These are phyloP conservation scores for Fusarium veterinarium DNA, from an alignment of 2,329 filamentous ascomycete genomes.

Conservation along the genomic window DNA sequence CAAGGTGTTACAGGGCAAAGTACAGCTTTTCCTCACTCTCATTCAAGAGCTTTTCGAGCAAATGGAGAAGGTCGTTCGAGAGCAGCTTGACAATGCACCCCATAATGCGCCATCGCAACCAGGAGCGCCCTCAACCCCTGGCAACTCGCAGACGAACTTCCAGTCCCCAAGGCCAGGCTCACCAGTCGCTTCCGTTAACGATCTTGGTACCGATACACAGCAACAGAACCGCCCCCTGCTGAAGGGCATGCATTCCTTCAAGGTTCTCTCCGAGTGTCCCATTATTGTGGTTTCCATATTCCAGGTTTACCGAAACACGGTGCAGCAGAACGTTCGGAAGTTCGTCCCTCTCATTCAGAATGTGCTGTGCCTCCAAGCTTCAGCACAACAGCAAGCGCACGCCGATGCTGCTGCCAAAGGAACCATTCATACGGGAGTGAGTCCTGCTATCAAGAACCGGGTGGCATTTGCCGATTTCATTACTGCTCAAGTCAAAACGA, in stretches of 20 bases:
- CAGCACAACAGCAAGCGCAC: conserved; percentile 92
- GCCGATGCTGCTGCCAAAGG: conserved; percentile 82
- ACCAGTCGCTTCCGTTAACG: conserved; percentile 83
- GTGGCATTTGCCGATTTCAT: conserved; percentile 97
- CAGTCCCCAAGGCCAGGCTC: conserved; percentile 92
- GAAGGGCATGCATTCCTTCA: conserved; percentile 99
- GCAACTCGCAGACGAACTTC: conserved; percentile 75
- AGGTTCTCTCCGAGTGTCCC: conserved; percentile 95
- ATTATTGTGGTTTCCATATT: conserved; percentile 99
- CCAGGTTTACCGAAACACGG: conserved; percentile 86
- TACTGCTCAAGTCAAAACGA: conserved; percentile 97
- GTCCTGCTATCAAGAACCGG: conserved; percentile 91
- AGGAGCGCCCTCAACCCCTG: conserved; percentile 74
- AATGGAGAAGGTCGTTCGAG: conserved; percentile 93
- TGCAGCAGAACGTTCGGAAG: conserved; percentile 85
- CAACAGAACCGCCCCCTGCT: conserved; percentile 83
- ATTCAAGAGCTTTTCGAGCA: conserved; percentile 97
- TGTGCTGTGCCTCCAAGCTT: conserved; percentile 88
- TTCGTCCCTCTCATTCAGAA: conserved; percentile 96
- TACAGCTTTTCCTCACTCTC: conserved; percentile 88
- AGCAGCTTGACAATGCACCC: conserved; percentile 87
- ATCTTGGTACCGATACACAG: conserved; percentile 83
- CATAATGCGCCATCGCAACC: conserved; percentile 62
- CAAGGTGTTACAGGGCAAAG: conserved; percentile 80
- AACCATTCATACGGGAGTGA: conserved; percentile 91